phyloP scores from a whole-genome alignment of 1,139 yeast species.

The Taphrina confusa region DNA sequence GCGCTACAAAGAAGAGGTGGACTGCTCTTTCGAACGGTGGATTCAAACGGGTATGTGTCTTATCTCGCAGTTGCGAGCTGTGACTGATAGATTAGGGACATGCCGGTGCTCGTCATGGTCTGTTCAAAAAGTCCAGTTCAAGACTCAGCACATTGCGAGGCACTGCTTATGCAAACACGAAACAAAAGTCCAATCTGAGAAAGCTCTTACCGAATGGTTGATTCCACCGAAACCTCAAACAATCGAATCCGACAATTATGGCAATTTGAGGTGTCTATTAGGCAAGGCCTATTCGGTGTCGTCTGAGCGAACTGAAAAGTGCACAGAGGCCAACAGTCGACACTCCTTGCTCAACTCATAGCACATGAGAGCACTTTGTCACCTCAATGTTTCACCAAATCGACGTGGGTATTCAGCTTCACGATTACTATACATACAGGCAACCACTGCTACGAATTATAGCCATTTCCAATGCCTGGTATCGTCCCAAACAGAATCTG shows the following conservation, averaged over 20 bases:
- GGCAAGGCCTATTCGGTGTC: too few species aligned
- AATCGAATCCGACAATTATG: background rate
- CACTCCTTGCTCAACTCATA: too few species aligned
- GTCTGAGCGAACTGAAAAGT: too few species aligned
- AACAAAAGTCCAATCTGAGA: constrained; percentile 16
- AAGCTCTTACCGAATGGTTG: constrained; percentile 19
- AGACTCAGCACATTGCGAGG: constrained; percentile 16
- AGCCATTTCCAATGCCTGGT: constrained; percentile 7
- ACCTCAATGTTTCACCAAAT: too few species aligned
- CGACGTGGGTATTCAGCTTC: too few species aligned
- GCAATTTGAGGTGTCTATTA: background rate
- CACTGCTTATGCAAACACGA: constrained; percentile 15
- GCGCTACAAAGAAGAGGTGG: constrained; percentile 36
- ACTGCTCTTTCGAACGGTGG: constrained; percentile 33
- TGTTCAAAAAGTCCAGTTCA: constrained; percentile 22
- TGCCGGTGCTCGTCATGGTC: constrained; percentile 26
- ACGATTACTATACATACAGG: background rate
- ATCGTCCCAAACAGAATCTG: constrained; percentile 10
- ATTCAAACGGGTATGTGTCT: constrained; percentile 36
- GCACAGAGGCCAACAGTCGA: too few species aligned
- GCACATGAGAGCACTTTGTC: too few species aligned
- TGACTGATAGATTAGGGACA: constrained; percentile 9
- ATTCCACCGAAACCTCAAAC: background rate
- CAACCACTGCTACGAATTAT: background rate
- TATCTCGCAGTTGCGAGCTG: background rate